Base-by-base conservation (phyloP, 1,284 basidiomycete genomes). In the Neolentinus lepideus region DNA sequence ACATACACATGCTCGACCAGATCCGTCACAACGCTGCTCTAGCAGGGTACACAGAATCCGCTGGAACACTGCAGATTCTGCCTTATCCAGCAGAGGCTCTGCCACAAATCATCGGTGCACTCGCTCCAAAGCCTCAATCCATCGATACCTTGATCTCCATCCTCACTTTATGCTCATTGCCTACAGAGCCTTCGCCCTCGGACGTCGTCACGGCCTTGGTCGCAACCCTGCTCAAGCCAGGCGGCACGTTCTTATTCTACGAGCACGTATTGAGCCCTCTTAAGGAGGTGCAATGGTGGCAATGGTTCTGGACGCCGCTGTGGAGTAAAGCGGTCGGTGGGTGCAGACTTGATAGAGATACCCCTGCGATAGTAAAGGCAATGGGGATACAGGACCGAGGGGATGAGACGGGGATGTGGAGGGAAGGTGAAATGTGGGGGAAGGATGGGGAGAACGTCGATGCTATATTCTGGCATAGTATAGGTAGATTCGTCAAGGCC, bases 261-360 rank as follows among this genome's bases (percentile, higher is more conserved):
- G 86, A 89, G 66, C 85, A 89, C 61, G 83, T 87, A 9, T 67
- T 73, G 48, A 84, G 75, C 59, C 74, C 71, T 0, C 62, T 66
- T 0, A 56, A 63, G n/a, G 77, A 80, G 54, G 75, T 85, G 2
- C 76, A 76, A 9, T 78, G 80, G 77, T 88, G 84, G 83, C 87
- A 90, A 67, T 61, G 71, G 1, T 75, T 85, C 53, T 88, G 85
- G 84, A 75, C 82, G 2, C 86, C 85, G 1, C 11, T 88, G 2
- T 89, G 87, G 88, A 62, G 63, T 3, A 26, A 71, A 0, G 66
- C 69, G 1, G 81, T 83, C 57, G 84, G 80, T 60, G 84, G 85
- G 9, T 89, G 86, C 61, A 70, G 69, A 57, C 59, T 88, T 47
- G 81, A 85, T 61, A 71, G 80, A 10, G 80, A 81, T 16, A 79